A percentile compares a stretch with the other conserved stretches of the same genome.
These are phyloP conservation scores for Ogataea polymorpha DNA, from an alignment of 805 yeast genomes.

Conservation along the genomic window DNA sequence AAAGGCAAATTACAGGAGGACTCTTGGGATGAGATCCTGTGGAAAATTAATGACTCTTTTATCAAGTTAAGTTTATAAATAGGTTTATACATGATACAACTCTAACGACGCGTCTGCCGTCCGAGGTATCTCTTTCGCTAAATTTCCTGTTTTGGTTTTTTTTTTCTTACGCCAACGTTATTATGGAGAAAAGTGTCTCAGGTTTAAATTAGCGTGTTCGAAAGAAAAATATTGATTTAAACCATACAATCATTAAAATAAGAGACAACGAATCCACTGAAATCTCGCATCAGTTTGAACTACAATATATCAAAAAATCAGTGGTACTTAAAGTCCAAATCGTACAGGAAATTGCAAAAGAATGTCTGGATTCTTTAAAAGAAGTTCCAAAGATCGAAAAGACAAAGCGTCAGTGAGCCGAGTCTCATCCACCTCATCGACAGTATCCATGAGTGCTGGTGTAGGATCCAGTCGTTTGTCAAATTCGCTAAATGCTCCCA, in stretches of 20 bases:
- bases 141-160: conserved; percentile 10
- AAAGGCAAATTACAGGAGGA: conserved; percentile 24
- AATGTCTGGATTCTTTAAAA: conserved; percentile 31
- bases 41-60: conserved; percentile 27
- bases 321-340: background rate
- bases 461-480: conserved; percentile 3
- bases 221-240: background rate
- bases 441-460: conserved; percentile 7
- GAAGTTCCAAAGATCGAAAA: conserved; percentile 30
- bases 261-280: too few relatives aligned
- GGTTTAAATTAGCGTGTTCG: conserved; percentile 7
- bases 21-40: conserved; percentile 23
- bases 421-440: conserved; percentile 21
- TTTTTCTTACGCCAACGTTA: conserved; percentile 7
- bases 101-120: conserved; percentile 6
- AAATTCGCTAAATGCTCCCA: conserved; percentile 50
- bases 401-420: conserved; percentile 18
- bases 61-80: conserved; percentile 10
- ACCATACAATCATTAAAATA: background rate
- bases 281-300: too few relatives aligned
- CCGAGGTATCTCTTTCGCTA: background rate
- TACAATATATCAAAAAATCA: too few relatives aligned
- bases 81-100: background rate
- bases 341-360: background rate
- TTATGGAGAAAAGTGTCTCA: conserved; percentile 10